Percentiles rank a stretch among this genome's conserved stretches.
Conservation (phyloP, 2,329 filamentous ascomycete genomes). For the Fusarium nurragi region DNA sequence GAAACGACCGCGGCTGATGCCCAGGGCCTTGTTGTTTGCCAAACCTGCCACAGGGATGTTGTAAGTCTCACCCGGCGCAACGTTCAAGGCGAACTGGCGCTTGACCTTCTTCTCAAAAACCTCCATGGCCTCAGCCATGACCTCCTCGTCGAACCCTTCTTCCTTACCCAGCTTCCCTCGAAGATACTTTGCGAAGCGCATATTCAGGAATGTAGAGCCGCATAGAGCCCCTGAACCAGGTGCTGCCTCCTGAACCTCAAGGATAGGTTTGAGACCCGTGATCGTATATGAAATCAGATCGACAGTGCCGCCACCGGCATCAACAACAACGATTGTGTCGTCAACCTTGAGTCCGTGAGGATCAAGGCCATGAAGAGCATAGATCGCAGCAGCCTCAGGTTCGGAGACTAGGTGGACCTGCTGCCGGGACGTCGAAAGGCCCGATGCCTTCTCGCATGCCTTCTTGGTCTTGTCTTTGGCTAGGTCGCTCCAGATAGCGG, state of each 20-base stretch:
- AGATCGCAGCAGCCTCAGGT: slow-evolving; percentile 61
- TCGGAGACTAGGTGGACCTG: slow-evolving; percentile 58
- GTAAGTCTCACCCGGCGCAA: slow-evolving; percentile 48
- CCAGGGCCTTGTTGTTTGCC: slow-evolving; percentile 51
- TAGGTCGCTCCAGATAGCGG: slow-evolving; percentile 64
- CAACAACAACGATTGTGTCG: slow-evolving; percentile 61
- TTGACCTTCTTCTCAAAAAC: slow-evolving; percentile 56
- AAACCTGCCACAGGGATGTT: slow-evolving; percentile 54
- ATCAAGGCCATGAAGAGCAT: slow-evolving; percentile 54
- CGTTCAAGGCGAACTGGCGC: slow-evolving; percentile 48
- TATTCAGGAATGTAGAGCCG: slow-evolving; percentile 58
- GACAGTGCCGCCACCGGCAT: slow-evolving; percentile 62
- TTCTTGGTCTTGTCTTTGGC: slow-evolving; percentile 60
- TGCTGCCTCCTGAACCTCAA: slow-evolving; percentile 57
- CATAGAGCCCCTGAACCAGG: slow-evolving; percentile 58
- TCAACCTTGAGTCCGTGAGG: slow-evolving; percentile 52
- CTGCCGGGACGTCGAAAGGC: slow-evolving; percentile 43
- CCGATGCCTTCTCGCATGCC: slow-evolving; percentile 52
- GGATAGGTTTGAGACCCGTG: slow-evolving; percentile 52
- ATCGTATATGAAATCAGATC: slow-evolving; percentile 63
- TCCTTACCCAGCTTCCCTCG: slow-evolving; percentile 52
- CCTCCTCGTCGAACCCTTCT: slow-evolving; percentile 53
- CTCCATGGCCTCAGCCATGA: slow-evolving; percentile 52
- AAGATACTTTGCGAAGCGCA: slow-evolving; percentile 55
- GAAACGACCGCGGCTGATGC: slow-evolving; percentile 51